Conservation (phyloP, 2,329 filamentous ascomycete genomes). For the Ophiostoma sp. region DNA sequence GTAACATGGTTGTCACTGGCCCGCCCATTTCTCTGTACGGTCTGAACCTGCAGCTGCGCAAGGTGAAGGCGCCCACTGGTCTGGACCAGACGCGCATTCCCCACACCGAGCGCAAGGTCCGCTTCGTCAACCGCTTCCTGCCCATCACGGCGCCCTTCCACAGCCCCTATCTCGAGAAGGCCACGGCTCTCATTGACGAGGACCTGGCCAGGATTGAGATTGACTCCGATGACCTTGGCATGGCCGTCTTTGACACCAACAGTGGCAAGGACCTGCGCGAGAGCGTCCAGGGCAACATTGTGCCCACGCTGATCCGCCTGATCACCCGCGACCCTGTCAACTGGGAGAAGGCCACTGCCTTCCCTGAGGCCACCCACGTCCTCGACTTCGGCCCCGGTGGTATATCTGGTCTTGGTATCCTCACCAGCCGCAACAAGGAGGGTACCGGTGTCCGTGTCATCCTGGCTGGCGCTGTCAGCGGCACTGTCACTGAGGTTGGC, state of each 20-base stretch:
- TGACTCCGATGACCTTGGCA: slow-evolving; percentile 69
- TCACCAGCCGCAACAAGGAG: slow-evolving; percentile 99
- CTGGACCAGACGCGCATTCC: slow-evolving; percentile 93
- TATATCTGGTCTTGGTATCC: slow-evolving; percentile 89
- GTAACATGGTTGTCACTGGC: slow-evolving; percentile 95
- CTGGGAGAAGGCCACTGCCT: slow-evolving; percentile 93
- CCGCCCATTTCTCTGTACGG: slow-evolving; percentile 95
- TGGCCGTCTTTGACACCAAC: slow-evolving; percentile 87
- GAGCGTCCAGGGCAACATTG: slow-evolving; percentile 71
- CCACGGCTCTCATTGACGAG: slow-evolving; percentile 78
- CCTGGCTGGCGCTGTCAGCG: slow-evolving; percentile 88
- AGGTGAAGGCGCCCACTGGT: slow-evolving; percentile 96
- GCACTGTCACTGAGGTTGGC: slow-evolving; percentile 84
- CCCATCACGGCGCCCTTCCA: slow-evolving; percentile 98
- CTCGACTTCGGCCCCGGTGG: slow-evolving; percentile 96
- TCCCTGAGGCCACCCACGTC: slow-evolving; percentile 88
- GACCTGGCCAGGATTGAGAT: slow-evolving; percentile 84
- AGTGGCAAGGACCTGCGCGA: slow-evolving; percentile 80
- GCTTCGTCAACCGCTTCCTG: slow-evolving; percentile 94
- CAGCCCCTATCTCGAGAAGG: slow-evolving; percentile 86
- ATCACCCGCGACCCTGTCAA: slow-evolving; percentile 93
- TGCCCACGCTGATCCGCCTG: slow-evolving; percentile 83
- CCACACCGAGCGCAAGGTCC: slow-evolving; percentile 91
- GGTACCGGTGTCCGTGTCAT: slow-evolving; percentile 97
- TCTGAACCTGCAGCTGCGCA: slow-evolving; percentile 90